Evolutionary conservation across 805 yeast species (phyloP), one percentile per base, ranked within the genome.

Genomic region (Nematodospora valgi): DNA sequence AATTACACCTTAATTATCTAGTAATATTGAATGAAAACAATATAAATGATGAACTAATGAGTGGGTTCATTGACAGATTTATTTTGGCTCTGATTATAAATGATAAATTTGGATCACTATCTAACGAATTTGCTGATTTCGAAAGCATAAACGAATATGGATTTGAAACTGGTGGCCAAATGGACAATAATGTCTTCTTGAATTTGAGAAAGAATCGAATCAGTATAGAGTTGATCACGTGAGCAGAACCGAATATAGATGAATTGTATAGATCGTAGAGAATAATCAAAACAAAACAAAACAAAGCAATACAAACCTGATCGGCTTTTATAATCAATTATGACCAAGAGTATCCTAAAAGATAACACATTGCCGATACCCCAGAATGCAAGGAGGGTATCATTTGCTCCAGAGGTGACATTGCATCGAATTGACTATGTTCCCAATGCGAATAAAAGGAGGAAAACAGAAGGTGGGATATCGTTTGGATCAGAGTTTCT

Each of bases 371-470:
- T 51, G 14, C 58, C 58, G 2, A 28, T 53, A 13, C 32, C 38
- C 16, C 41, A 38, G 30, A 45, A 39, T 18, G 48, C 59, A 23
- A 58, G 91, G 38, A 58, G 91, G 17, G 91, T 84, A 4, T 79
- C 87, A 4, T 84, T 84, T 64, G 89, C 89, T 1, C 84, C 84
- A 1, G 85, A 79, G 45, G 86, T 80, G 0, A 79, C 83, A 3
- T 63, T 80, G 26, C 85, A 80, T 48, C 74, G 78, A 48, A 68
- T 71, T 45, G 78, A 59, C 40, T 53, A 56, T 40, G 58, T 59
- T 29, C 62, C 58, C 6, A 35, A 32, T 15, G 12, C 31, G 30
- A 22, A 21, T 23, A 39, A 45, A 41, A 37, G 64, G 34, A 38
- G 61, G 30, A 51, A 56, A 33, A 60, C 64, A 34, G 33, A 29